Conservation (phyloP, 2,329 filamentous ascomycete species). For the Mollisiaceae sp. region DNA sequence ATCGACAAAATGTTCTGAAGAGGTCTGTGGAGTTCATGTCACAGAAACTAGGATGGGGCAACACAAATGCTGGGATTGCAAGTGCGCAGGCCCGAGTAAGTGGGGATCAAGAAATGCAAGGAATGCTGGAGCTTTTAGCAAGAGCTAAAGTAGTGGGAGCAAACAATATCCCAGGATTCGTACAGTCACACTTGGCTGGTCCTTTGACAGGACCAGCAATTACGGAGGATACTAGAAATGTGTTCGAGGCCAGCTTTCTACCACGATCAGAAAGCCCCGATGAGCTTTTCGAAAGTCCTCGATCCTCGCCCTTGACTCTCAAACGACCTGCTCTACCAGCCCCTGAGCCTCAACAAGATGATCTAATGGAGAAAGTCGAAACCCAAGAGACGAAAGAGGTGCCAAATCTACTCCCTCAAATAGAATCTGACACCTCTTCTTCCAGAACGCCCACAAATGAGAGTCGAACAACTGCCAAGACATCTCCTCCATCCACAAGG, state of each 20-base stretch:
- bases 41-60: conserved; percentile 80
- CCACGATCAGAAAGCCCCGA: conserved; percentile 59
- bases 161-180: conserved; percentile 60
- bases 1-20: conserved; percentile 89
- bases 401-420: conserved; percentile 28
- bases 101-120: conserved; percentile 86
- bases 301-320: conserved; percentile 33
- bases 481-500: conserved; percentile 60
- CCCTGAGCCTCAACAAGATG: conserved; percentile 22
- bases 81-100: conserved; percentile 82
- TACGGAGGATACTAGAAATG: conserved; percentile 69
- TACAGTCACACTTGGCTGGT: conserved; percentile 54
- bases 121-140: conserved; percentile 86
- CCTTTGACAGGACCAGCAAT: conserved; percentile 83
- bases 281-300: conserved; percentile 46
- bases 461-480: conserved; percentile 56
- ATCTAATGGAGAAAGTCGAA: conserved; percentile 18
- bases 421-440: conserved; percentile 55
- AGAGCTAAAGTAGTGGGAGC: conserved; percentile 79
- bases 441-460: conserved; percentile 62
- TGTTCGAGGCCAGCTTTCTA: conserved; percentile 84
- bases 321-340: conserved; percentile 26
- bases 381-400: conserved; percentile 30
- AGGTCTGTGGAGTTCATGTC: conserved; percentile 92
- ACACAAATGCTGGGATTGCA: conserved; percentile 75